Percentiles rank a stretch among this genome's conserved stretches.
Evolutionary conservation across 2,329 filamentous ascomycete species (phyloP).

Genomic region (Aspergillus japonicus): DNA sequence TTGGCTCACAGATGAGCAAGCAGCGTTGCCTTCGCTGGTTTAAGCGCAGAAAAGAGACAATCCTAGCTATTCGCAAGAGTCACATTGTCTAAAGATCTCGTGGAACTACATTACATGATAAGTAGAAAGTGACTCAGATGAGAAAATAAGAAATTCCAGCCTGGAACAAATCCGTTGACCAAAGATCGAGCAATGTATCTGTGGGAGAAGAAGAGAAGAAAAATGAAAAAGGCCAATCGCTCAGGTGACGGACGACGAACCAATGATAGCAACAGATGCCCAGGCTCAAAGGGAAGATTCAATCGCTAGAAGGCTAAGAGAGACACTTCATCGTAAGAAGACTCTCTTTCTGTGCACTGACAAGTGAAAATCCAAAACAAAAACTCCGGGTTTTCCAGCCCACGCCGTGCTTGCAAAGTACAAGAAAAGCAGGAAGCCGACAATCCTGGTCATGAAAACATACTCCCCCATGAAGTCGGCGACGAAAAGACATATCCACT

Average conservation of each 20-base stretch:
- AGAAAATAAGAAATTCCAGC: background rate
- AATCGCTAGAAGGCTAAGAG: background rate
- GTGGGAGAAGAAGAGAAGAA: conserved; percentile 8
- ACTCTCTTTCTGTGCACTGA: background rate
- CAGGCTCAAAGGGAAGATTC: background rate
- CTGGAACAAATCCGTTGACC: background rate
- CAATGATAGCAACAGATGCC: background rate
- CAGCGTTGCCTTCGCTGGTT: too few species aligned
- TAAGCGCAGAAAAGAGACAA: too few species aligned
- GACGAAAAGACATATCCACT: background rate
- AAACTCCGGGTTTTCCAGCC: background rate
- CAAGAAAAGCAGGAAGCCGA: background rate
- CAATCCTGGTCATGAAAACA: conserved; percentile 7
- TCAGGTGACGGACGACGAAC: background rate
- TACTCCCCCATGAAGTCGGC: conserved; percentile 3
- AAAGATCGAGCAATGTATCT: background rate
- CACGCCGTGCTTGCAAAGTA: background rate
- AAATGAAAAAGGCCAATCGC: conserved; percentile 14
- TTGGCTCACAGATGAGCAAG: too few species aligned
- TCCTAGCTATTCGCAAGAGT: background rate
- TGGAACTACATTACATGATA: background rate
- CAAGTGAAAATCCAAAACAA: background rate
- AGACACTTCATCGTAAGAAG: background rate
- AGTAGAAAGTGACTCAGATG: background rate
- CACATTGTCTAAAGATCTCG: background rate